Evolutionary conservation across 257 asterid species (phyloP).

Genomic region (Nicotiana obtusifolia): DNA sequence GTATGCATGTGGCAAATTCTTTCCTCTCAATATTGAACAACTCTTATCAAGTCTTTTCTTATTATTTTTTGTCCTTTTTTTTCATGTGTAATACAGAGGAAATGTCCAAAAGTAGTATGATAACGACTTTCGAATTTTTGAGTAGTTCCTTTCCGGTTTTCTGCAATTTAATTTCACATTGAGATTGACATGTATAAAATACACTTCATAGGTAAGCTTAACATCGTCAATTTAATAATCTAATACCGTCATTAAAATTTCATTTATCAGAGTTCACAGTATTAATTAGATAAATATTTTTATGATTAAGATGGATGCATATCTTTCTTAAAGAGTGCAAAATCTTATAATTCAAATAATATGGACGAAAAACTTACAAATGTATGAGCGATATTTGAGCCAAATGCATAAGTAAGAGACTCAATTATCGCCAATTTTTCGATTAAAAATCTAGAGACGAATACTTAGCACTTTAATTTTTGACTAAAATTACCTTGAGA

Average conservation of each 20-base stretch:
- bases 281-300: no score
- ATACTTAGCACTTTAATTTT: neutral
- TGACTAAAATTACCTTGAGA: neutral
- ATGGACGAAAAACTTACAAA: no score
- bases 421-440: neutral
- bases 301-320: no score
- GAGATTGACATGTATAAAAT: neutral
- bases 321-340: no score
- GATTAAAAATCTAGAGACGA: no score
- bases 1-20: constrained; percentile 8
- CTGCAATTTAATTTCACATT: neutral
- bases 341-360: no score
- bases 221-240: neutral
- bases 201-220: neutral
- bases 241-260: neutral
- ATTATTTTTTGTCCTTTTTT: neutral
- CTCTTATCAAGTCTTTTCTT: neutral
- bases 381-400: no score
- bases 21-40: neutral
- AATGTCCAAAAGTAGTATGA: neutral
- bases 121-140: neutral
- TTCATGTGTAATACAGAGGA: neutral
- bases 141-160: neutral
- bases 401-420: neutral
- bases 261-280: no score